phyloP scores from a whole-genome alignment of 352 stramenopile genomes.

The Globisporangium carolinianum region DNA sequence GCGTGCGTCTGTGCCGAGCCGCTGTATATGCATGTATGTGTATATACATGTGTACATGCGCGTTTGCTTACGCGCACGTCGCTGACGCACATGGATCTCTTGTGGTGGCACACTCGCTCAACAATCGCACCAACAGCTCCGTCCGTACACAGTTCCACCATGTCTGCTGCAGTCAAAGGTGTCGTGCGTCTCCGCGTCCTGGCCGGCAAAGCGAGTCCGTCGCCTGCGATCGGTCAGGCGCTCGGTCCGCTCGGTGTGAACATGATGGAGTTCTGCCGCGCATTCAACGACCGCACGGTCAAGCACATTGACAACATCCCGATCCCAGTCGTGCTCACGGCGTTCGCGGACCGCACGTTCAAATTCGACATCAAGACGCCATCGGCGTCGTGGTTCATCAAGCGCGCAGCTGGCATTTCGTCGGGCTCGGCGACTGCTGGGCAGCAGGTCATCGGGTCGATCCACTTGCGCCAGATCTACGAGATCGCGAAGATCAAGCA shows the following conservation, averaged over 20 bases:
- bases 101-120: no score
- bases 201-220: conserved; percentile 81
- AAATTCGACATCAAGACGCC: conserved; percentile 95
- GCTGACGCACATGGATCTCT: background rate
- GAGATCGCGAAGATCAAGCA: conserved; percentile 98
- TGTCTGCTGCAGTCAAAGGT: conserved; percentile 49
- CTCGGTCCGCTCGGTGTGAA: conserved; percentile 97
- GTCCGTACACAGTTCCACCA: background rate
- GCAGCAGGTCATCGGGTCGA: conserved; percentile 73
- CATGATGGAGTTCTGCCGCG: conserved; percentile 99
- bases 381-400: conserved; percentile 92
- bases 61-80: background rate
- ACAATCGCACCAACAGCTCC: no score
- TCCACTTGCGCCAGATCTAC: conserved; percentile 95
- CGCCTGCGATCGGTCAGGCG: conserved; percentile 84
- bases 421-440: conserved; percentile 68
- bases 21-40: background rate
- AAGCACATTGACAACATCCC: conserved; percentile 90
- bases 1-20: background rate
- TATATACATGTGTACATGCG: background rate
- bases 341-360: conserved; percentile 94
- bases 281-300: conserved; percentile 96
- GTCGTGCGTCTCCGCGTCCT: conserved; percentile 81
- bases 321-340: conserved; percentile 90
- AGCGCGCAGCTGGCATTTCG: conserved; percentile 85